Evolutionary conservation across 2,329 filamentous ascomycete genomes (phyloP).

Genomic region (Gaeumannomyces tritici): DNA sequence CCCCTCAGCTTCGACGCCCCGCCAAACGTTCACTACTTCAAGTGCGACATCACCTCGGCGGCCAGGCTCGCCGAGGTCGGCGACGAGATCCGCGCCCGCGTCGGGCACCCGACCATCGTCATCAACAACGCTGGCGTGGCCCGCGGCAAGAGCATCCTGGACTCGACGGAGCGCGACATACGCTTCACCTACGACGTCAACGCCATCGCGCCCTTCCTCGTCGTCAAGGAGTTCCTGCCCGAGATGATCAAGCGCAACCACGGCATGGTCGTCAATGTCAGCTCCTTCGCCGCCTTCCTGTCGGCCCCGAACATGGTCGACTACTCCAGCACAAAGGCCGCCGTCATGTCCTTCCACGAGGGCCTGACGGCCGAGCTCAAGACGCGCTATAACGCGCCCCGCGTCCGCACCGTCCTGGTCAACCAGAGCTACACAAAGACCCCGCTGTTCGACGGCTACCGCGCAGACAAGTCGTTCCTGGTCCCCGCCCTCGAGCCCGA

Average conservation of each 20-base stretch:
- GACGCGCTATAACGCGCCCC: constrained; percentile 50
- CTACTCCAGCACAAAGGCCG: constrained; percentile 59
- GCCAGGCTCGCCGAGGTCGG: constrained; percentile 42
- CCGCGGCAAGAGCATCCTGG: constrained; percentile 51
- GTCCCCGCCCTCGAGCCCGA: constrained; percentile 45
- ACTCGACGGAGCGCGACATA: constrained; percentile 43
- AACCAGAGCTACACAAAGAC: constrained; percentile 55
- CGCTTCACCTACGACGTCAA: constrained; percentile 65
- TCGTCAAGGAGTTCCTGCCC: constrained; percentile 59
- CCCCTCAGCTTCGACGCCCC: constrained; percentile 40
- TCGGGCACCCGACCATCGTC: constrained; percentile 59
- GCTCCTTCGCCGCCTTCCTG: constrained; percentile 52
- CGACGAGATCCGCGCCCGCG: constrained; percentile 36
- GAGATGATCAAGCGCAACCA: constrained; percentile 54
- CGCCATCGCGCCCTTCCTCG: constrained; percentile 50
- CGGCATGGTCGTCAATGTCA: constrained; percentile 64
- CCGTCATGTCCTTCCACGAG: constrained; percentile 59
- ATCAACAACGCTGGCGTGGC: constrained; percentile 65
- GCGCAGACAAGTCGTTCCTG: constrained; percentile 38
- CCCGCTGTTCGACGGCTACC: constrained; percentile 47
- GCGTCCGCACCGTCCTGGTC: constrained; percentile 56
- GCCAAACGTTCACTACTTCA: constrained; percentile 49
- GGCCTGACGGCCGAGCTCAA: constrained; percentile 48
- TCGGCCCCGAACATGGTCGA: constrained; percentile 55
- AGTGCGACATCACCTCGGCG: constrained; percentile 59